Conservation (phyloP, 345 rosid genomes). For the Rhodamnia rubescens region DNA sequence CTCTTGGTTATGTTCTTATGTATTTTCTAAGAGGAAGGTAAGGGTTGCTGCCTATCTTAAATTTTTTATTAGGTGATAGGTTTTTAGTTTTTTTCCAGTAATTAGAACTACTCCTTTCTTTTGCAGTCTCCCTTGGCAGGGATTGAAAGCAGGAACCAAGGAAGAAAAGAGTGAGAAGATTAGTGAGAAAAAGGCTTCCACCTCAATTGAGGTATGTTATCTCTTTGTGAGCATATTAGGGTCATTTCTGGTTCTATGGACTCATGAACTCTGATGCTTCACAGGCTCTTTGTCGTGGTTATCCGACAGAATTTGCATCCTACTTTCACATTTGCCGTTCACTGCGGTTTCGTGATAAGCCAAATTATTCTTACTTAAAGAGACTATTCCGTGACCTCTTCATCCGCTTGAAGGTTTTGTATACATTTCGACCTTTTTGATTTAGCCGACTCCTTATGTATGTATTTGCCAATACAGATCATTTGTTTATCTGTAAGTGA, state of each 20-base stretch:
- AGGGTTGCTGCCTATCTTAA: neutral
- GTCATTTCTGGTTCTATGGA: neutral
- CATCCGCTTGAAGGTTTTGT: slow-evolving; percentile 38
- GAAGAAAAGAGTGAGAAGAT: slow-evolving; percentile 94
- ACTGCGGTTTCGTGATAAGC: slow-evolving; percentile 85
- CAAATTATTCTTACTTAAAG: slow-evolving; percentile 88
- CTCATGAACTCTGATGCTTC: slow-evolving; percentile 1
- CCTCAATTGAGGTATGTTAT: slow-evolving; percentile 51
- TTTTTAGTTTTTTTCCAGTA: neutral
- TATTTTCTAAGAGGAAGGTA: slow-evolving; percentile 96
- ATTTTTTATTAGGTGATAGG: slow-evolving; percentile 2
- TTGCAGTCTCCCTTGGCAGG: slow-evolving; percentile 98
- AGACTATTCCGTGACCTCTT: slow-evolving; percentile 92
- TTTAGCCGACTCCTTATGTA: neutral
- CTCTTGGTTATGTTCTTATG: slow-evolving; percentile 96
- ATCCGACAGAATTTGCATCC: slow-evolving; percentile 93
- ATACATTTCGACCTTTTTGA: neutral
- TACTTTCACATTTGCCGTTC: slow-evolving; percentile 94
- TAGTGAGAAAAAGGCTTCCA: slow-evolving; percentile 93
- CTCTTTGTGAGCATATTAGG: neutral
- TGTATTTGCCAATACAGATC: neutral
- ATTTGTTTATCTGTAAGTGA: neutral
- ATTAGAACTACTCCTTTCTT: neutral
- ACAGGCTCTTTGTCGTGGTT: slow-evolving; percentile 85
- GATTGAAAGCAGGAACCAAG: slow-evolving; percentile 93